Conservation (phyloP, 805 yeast genomes). For the Metschnikowia kunwiensis region DNA sequence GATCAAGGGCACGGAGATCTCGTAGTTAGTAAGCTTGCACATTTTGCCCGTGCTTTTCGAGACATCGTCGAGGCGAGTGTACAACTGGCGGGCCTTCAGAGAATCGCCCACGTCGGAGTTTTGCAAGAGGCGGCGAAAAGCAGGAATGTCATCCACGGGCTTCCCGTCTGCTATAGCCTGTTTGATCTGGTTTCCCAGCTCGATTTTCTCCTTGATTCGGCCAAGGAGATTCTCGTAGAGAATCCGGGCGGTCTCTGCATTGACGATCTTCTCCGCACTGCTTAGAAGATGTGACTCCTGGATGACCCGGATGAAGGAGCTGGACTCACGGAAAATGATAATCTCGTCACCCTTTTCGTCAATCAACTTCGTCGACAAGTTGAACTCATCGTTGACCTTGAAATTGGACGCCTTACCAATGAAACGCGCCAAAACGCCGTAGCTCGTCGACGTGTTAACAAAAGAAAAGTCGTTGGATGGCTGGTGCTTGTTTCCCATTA, state of each 20-base stretch:
- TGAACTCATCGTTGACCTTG: conserved; percentile 24
- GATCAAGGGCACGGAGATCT: conserved; percentile 29
- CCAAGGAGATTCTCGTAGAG: conserved; percentile 23
- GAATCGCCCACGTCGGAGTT: conserved; percentile 2
- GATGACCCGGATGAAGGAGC: conserved; percentile 26
- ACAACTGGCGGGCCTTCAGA: conserved; percentile 16
- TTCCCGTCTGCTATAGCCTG: conserved; percentile 6
- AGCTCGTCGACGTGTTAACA: conserved; percentile 33
- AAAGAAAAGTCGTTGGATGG: conserved; percentile 29
- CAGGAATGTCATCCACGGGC: neutral
- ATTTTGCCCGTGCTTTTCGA: conserved; percentile 1
- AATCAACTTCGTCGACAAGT: conserved; percentile 34
- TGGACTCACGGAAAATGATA: conserved; percentile 33
- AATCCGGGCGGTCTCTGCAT: conserved; percentile 13
- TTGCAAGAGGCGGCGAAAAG: no score
- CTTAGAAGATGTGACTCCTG: conserved; percentile 19
- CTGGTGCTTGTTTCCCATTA: neutral
- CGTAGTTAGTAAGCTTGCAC: conserved; percentile 19
- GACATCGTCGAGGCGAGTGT: conserved; percentile 11
- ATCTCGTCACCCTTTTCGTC: conserved; percentile 38
- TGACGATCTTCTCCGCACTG: conserved; percentile 15
- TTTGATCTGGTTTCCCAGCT: conserved; percentile 23
- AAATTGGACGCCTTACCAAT: conserved; percentile 40
- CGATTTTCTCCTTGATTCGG: conserved; percentile 28
- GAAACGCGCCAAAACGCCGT: conserved; percentile 39